A percentile compares a stretch with the other conserved stretches of the same genome.
Evolutionary conservation across 208 protist species (phyloP).

Genomic region (Crithidia fasciculata): DNA sequence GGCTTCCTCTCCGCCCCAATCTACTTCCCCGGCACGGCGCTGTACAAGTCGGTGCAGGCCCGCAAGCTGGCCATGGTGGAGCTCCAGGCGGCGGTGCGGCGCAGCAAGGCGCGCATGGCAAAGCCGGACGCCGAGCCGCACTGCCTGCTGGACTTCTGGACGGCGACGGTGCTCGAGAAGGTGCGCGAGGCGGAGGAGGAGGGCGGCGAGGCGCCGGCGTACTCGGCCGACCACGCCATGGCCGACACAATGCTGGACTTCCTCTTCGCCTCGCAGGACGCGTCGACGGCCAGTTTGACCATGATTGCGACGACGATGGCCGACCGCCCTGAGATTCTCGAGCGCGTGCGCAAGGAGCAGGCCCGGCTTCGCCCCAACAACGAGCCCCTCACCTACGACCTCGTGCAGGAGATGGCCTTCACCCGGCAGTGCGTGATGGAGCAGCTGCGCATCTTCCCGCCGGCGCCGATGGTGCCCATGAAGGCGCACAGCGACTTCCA

Average conservation of each 20-base stretch:
- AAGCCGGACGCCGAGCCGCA: constrained; percentile 77
- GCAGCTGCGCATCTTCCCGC: constrained; percentile 78
- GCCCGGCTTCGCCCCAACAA: constrained; percentile 72
- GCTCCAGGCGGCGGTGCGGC: constrained; percentile 79
- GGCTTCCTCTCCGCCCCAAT: constrained; percentile 93
- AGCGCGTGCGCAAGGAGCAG: constrained; percentile 90
- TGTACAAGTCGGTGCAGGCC: constrained; percentile 91
- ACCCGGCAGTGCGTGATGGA: constrained; percentile 88
- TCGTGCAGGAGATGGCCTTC: constrained; percentile 90
- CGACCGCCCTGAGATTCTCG: constrained; percentile 89
- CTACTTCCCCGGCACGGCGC: constrained; percentile 90
- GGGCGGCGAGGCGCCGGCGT: constrained; percentile 68
- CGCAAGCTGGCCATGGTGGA: constrained; percentile 86
- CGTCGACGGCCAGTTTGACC: constrained; percentile 85
- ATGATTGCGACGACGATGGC: constrained; percentile 89
- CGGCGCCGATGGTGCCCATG: constrained; percentile 86
- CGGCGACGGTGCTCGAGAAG: constrained; percentile 70
- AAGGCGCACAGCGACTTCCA: constrained; percentile 81
- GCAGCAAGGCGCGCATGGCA: constrained; percentile 78
- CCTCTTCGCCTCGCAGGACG: constrained; percentile 94
- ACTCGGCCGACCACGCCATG: constrained; percentile 85
- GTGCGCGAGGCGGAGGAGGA: constrained; percentile 75
- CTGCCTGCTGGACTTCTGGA: constrained; percentile 95
- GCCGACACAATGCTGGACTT: constrained; percentile 93
- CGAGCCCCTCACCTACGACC: constrained; percentile 81